phyloP scores from a whole-genome alignment of 768 basidiomycete species.

The Rhodotorula paludigena region DNA sequence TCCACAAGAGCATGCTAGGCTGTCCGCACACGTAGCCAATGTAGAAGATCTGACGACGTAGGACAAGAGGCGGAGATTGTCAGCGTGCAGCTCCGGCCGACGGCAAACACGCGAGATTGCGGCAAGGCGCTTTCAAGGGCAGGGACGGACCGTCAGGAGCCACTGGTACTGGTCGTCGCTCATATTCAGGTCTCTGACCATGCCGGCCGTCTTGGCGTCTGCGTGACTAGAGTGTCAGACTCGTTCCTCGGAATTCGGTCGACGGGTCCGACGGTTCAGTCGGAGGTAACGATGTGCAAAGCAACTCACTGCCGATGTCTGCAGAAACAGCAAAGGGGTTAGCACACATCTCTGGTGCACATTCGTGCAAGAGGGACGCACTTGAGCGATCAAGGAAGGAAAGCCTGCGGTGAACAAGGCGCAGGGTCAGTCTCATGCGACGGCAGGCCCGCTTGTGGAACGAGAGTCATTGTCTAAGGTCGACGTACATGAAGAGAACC shows the following conservation, averaged over 20 bases:
- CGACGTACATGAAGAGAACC: conserved; percentile 1
- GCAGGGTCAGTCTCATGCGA: background rate
- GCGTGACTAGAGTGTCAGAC: background rate
- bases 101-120: background rate
- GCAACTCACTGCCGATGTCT: conserved; percentile 23
- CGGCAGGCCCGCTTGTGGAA: background rate
- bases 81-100: background rate
- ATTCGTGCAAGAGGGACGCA: background rate
- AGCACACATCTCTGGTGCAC: too few species aligned
- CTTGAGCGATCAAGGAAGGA: conserved; percentile 23
- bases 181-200: conserved; percentile 1
- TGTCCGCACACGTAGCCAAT: conserved; percentile 8
- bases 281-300: background rate
- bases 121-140: too few species aligned
- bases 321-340: background rate
- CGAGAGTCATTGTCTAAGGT: background rate
- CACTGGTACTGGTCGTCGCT: conserved; percentile 1
- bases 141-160: background rate
- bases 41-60: background rate
- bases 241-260: background rate
- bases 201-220: conserved; percentile 21
- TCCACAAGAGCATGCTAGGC: conserved; percentile 18
- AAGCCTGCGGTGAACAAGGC: background rate
- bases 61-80: background rate
- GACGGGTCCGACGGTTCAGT: background rate